Evolutionary conservation across 371 early-diverging fungal species (phyloP).

Genomic region (Apophysomyces elegans): DNA sequence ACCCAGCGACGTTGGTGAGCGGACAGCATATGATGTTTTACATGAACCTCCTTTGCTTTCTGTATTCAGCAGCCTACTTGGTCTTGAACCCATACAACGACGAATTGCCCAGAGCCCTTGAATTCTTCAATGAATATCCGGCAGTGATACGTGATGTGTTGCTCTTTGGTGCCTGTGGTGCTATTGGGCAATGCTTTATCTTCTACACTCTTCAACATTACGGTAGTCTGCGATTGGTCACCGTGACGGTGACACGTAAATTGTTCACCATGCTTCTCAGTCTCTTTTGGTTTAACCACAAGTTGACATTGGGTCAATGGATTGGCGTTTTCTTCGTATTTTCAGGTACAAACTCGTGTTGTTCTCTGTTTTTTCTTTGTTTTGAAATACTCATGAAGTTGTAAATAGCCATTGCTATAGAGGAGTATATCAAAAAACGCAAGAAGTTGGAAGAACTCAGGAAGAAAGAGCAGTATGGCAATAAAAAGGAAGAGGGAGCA

Average conservation of each 20-base stretch:
- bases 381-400: too few relatives aligned
- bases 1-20: conserved; percentile 44
- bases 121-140: conserved; percentile 79
- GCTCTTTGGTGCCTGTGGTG: conserved; percentile 89
- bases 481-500: too few relatives aligned
- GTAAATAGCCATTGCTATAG: conserved; percentile 65
- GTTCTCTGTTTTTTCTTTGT: neutral
- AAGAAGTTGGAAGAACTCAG: conserved; percentile 20
- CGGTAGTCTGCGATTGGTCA: conserved; percentile 91
- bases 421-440: conserved; percentile 69
- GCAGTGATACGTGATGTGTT: conserved; percentile 82
- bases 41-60: conserved; percentile 88
- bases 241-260: conserved; percentile 96
- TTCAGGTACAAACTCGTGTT: conserved; percentile 48
- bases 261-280: conserved; percentile 94
- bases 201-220: conserved; percentile 93
- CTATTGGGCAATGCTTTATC: conserved; percentile 97
- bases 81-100: conserved; percentile 68
- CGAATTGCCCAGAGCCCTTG: conserved; percentile 80
- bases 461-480: conserved; percentile 12
- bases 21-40: conserved; percentile 98
- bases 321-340: conserved; percentile 86
- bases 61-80: conserved; percentile 75
- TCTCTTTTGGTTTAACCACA: conserved; percentile 87
- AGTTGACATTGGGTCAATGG: conserved; percentile 86